Evolutionary conservation across 108 stramenopile species (phyloP), one percentile per base, ranked within the genome.

Genomic region (Licmophora abbreviata): DNA sequence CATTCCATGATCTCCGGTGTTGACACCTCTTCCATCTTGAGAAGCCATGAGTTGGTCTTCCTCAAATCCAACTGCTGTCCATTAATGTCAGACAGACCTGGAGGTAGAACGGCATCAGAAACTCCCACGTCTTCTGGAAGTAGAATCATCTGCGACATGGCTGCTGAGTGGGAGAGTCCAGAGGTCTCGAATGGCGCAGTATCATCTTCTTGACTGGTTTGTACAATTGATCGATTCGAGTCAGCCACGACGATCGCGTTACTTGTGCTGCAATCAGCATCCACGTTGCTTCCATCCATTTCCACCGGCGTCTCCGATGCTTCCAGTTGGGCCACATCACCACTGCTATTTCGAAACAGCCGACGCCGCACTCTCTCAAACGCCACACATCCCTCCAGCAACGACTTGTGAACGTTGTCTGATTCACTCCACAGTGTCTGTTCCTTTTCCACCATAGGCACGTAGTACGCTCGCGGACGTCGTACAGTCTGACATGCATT

Each of bases 401-500:
- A 54, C 17, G 44, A 36, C 20, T 71, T 65, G 72, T 88, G 85
- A 12, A 50, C 66, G 0, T 65, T 69, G 49, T 75, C 80, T 17
- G 68, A 74, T n/a, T 56, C 24, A 36, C 44, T 61, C 81, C 79
- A 88, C 27, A 88, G 49, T 21, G 59, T 41, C 29, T 71, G 56
- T 54, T 94, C 93, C 30, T 71, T 69, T 22, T 73, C 54, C 40
- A 89, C 77, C 31, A 70, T 44, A 9, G 85, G 84, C 29, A 64
- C n/a, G 53, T 95, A 95, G 59, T 88, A 95, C 18, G 61, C 77
- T 10, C 71, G 67, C 21, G 89, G 89, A 28, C 93, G 71, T 33
- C 93, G 78, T 1, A 95, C 71, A 0, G 93, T 95, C 67, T 95
- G 93, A 68, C 93, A 95, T 0, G 93, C 93, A 66, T 95, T 95